Evolutionary conservation across 495 filamentous ascomycete genomes (phyloP), one percentile per base, ranked within the genome.

Genomic region (Letharia lupina): DNA sequence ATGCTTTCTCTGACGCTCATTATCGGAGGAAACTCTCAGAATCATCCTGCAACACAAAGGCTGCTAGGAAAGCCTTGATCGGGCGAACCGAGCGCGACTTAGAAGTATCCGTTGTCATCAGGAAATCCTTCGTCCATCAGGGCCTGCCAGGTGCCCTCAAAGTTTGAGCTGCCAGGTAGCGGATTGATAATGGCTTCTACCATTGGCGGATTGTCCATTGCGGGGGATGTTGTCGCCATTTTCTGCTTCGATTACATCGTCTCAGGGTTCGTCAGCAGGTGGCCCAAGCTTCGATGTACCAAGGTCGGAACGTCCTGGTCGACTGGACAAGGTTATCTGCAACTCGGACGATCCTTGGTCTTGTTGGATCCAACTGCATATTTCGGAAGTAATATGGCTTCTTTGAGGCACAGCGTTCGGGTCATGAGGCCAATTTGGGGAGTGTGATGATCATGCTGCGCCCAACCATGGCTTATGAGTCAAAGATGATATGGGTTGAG

Each of bases 111-210:
- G 40, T 65, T 54, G 52, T 58, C 52, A 20, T 65, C 63, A 16
- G 8, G 35, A 20, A 64, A 64, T 15, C 48, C 44, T 33, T 12
- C 39, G 7, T 39, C 62, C 62, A 64, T 64, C 4, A 64, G 50
- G 16, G 12, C n/a, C 47, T 45, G 31, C 47, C 47, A 64, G 15
- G 62, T 28, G 12, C 15, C 7, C 2, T 58, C 0, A 35, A 64
- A 64, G 39, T 40, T 4, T 28, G 35, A n/a, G 5, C 4, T 23
- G 62, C 1, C 1, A 13, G 42, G 42, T 35, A 4, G 39, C 8
- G n/a, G 39, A 0, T 47, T 61, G 40, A 39, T 18, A 23, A 23
- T 44, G n/a, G n/a, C 39, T 10, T 31, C 15, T n/a, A n/a, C 3
- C 45, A 20, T 20, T 47, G 50, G 28, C 28, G 50, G 50, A 15